Percentiles rank a stretch among this genome's conserved stretches.
phyloP scores from a whole-genome alignment of 192 early-diverging fungal species.

The Coemansia sp. region DNA sequence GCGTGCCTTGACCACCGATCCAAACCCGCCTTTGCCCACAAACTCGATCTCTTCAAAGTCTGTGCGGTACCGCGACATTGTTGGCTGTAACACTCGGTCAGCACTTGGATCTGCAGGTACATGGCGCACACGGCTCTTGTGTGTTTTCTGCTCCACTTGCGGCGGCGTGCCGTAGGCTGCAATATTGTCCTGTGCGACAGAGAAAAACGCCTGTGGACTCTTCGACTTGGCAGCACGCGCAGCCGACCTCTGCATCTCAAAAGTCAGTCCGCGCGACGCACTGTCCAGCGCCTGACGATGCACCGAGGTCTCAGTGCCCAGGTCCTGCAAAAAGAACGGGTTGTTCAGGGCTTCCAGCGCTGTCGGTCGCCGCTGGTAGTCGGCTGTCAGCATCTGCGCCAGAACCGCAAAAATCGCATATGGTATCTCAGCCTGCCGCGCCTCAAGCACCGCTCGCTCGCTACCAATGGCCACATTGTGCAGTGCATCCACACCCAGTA shows the following conservation, averaged over 20 bases:
- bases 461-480: conserved; percentile 50
- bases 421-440: conserved; percentile 55
- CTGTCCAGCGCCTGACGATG: conserved; percentile 46
- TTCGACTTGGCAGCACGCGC: background rate
- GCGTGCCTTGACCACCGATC: conserved; percentile 72
- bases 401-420: conserved; percentile 55
- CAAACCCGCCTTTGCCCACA: conserved; percentile 93
- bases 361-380: conserved; percentile 69
- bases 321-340: conserved; percentile 63
- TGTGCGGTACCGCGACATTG: conserved; percentile 64
- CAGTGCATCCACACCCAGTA: conserved; percentile 62
- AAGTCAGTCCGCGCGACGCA: conserved; percentile 28
- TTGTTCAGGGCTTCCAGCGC: conserved; percentile 73
- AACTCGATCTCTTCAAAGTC: conserved; percentile 79
- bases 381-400: conserved; percentile 61
- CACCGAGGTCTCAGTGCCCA: conserved; percentile 45
- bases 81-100: background rate
- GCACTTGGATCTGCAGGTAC: too few relatives aligned
- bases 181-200: conserved; percentile 38
- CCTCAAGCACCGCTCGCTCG: conserved; percentile 55
- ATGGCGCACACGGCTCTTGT: background rate
- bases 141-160: background rate
- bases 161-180: background rate
- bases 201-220: conserved; percentile 18
- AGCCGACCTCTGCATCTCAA: conserved; percentile 32